Evolutionary conservation across 805 yeast species (phyloP).

Genomic region (Nakazawaea wickerhamii): DNA sequence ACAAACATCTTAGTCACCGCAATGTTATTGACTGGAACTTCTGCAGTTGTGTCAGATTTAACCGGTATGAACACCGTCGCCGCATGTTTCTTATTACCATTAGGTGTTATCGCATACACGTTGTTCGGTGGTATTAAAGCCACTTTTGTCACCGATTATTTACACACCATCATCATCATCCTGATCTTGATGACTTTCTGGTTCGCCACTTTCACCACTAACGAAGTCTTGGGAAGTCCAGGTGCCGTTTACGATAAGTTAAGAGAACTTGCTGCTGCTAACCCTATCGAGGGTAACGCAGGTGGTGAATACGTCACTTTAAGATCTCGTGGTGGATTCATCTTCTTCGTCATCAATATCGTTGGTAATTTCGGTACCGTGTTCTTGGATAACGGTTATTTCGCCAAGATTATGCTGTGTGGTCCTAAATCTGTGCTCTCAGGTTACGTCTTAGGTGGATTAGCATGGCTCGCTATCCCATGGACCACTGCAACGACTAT

Average conservation of each 20-base stretch:
- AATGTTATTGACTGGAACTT: constrained; percentile 87
- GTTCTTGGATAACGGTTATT: constrained; percentile 80
- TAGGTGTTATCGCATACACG: constrained; percentile 73
- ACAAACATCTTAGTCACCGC: constrained; percentile 89
- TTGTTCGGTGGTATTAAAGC: constrained; percentile 81
- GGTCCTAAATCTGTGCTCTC: constrained; percentile 80
- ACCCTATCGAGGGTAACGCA: constrained; percentile 75
- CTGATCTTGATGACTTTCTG: constrained; percentile 77
- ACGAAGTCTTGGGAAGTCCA: constrained; percentile 72
- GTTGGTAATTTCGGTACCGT: constrained; percentile 91
- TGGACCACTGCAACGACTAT: constrained; percentile 75
- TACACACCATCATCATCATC: constrained; percentile 76
- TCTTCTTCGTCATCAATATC: constrained; percentile 81
- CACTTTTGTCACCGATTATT: constrained; percentile 73
- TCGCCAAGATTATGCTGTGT: constrained; percentile 85
- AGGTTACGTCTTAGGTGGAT: constrained; percentile 83
- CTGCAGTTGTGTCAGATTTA: constrained; percentile 72
- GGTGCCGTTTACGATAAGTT: constrained; percentile 72
- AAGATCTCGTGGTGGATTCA: constrained; percentile 81
- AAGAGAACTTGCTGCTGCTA: constrained; percentile 48
- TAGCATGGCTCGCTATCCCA: constrained; percentile 91
- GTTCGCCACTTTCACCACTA: constrained; percentile 72
- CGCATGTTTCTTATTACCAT: constrained; percentile 74
- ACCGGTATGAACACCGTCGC: constrained; percentile 81
- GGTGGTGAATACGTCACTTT: constrained; percentile 86